Base-by-base conservation (phyloP, 352 stramenopile genomes). In the Lagenidium giganteum region DNA sequence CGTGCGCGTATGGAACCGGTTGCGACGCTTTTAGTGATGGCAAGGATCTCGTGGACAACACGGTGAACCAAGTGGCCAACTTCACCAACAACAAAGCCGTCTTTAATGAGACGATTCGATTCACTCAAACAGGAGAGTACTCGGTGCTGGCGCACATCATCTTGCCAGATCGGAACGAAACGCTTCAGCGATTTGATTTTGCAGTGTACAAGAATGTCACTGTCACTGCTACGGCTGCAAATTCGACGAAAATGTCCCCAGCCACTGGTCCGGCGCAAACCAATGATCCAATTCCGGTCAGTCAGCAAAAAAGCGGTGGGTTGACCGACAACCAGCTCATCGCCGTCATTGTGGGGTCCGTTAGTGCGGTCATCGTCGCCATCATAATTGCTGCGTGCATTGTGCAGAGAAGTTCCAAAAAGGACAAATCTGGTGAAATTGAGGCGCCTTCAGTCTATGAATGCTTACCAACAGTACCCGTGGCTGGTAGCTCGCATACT, bases 141-240 rank as follows among this genome's bases (percentile, higher is more conserved):
- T 59, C 54, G 11, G 54, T 68, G 17, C 30, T 68, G 25, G 54
- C 59, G 22, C 59, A 68, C 23, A 50, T 68, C 34, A 62, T 68
- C 26, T 21, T 68, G 3, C 42, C 48, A 11, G 43, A 48, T 9
- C n/a, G n/a, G n/a, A 12, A 14, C 14, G 51, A 42, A 12, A 23
- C 18, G 2, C 36, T 25, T 17, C 44, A 55, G 35, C 59, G 59
- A 25, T 57, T 51, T 21, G 59, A 68, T 42, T 65, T 49, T 18
- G 59, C 45, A 7, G 59, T 62, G n/a, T 68, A 61, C 43, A 22
- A 45, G n/a, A n/a, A n/a, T n/a, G n/a, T n/a, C n/a, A n/a, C n/a
- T n/a, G n/a, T n/a, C n/a, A n/a, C n/a, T n/a, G n/a, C n/a, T 32
- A 14, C 9, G 28, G 9, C 28, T 32, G 9, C 28, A 32, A 14